Evolutionary conservation across 1,139 yeast genomes (phyloP).

Genomic region (Protomyces pachydermus): DNA sequence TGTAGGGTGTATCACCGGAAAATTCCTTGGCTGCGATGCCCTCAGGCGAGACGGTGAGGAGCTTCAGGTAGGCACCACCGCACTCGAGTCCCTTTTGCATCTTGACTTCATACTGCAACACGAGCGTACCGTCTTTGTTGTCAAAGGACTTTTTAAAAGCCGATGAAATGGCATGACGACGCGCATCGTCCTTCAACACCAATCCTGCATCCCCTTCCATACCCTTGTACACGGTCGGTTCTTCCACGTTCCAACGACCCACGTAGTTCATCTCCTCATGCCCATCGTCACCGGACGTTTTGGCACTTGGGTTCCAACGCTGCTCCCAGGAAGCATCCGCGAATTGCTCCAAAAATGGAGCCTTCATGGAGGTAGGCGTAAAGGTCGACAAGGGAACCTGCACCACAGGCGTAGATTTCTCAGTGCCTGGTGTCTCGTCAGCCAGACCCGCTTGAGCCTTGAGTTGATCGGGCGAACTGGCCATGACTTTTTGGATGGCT

Average conservation of each 20-base stretch:
- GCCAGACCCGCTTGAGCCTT: too few relatives aligned
- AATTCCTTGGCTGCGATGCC: slow-evolving; percentile 48
- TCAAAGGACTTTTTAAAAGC: slow-evolving; percentile 53
- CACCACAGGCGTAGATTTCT: background rate
- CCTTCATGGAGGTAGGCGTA: slow-evolving; percentile 25
- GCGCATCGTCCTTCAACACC: slow-evolving; percentile 67
- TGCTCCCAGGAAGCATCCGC: slow-evolving; percentile 40
- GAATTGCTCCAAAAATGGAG: slow-evolving; percentile 63
- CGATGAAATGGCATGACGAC: slow-evolving; percentile 72
- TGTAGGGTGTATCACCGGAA: slow-evolving; percentile 63
- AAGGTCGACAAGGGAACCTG: slow-evolving; percentile 9
- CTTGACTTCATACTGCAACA: slow-evolving; percentile 83
- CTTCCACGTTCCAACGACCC: slow-evolving; percentile 70
- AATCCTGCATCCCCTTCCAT: slow-evolving; percentile 63
- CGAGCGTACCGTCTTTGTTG: slow-evolving; percentile 59
- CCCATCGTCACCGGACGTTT: slow-evolving; percentile 41
- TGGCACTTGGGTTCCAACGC: slow-evolving; percentile 64
- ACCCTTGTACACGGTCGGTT: slow-evolving; percentile 53
- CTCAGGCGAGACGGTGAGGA: slow-evolving; percentile 49
- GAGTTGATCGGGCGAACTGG: too few relatives aligned
- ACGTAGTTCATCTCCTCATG: slow-evolving; percentile 52
- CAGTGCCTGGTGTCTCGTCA: background rate
- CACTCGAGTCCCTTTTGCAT: slow-evolving; percentile 70
- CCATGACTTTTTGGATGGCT: too few relatives aligned
- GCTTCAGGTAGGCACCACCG: slow-evolving; percentile 84